Conservation (phyloP, 2,329 filamentous ascomycete species). For the Fusarium lateritium region DNA sequence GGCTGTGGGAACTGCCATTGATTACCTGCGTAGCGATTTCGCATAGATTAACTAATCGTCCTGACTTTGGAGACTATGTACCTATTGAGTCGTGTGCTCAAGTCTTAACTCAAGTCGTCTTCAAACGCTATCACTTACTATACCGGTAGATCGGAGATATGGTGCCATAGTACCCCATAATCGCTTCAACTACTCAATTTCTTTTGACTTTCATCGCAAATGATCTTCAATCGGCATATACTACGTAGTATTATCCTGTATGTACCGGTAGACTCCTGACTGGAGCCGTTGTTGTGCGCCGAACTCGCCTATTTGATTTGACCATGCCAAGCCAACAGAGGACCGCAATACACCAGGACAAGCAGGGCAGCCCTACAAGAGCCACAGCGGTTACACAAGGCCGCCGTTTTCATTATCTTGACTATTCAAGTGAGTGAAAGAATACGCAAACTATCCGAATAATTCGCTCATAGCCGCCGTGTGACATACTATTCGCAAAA, state of each 20-base stretch:
- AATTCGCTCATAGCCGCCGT: conserved; percentile 2
- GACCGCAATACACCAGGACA: neutral
- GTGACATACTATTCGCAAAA: conserved; percentile 5
- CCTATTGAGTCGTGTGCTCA: conserved; percentile 1
- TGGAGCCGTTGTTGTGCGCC: conserved; percentile 19
- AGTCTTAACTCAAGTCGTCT: neutral
- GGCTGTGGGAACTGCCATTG: conserved; percentile 1
- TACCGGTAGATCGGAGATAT: conserved; percentile 22
- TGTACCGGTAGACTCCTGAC: conserved; percentile 10
- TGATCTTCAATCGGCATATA: conserved; percentile 23
- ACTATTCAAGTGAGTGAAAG: neutral
- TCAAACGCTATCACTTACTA: neutral
- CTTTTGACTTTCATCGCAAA: conserved; percentile 21
- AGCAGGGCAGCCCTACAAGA: neutral
- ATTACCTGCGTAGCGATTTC: conserved; percentile 11
- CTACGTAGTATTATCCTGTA: conserved; percentile 20
- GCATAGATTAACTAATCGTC: conserved; percentile 12
- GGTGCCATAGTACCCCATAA: conserved; percentile 37
- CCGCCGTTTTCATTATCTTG: conserved; percentile 1
- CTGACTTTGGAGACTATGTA: neutral
- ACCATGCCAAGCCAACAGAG: conserved; percentile 23
- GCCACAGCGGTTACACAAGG: conserved; percentile 5
- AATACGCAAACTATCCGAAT: neutral
- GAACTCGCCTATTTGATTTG: conserved; percentile 41
- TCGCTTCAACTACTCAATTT: conserved; percentile 35